A percentile compares a stretch with the other conserved stretches of the same genome.
These are phyloP conservation scores for Plectosphaerella cucumerina DNA, from an alignment of 2,329 filamentous ascomycete genomes.

Conservation along the genomic window DNA sequence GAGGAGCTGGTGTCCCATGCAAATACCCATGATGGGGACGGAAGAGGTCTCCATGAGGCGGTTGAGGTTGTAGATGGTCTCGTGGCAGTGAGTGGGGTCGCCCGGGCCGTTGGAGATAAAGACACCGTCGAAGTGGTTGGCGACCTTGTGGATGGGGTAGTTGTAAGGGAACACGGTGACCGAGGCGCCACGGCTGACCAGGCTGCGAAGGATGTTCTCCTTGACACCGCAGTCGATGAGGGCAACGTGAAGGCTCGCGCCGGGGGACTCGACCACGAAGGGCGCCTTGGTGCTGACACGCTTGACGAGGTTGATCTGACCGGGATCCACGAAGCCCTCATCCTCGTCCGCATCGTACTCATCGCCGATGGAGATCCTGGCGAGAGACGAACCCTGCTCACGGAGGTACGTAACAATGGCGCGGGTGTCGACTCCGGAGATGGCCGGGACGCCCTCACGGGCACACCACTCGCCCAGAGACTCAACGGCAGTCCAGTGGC, in stretches of 20 bases:
- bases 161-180: constrained; percentile 95
- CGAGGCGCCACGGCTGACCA: constrained; percentile 86
- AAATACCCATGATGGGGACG: constrained; percentile 95
- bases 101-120: constrained; percentile 99
- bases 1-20: constrained; percentile 92
- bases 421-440: constrained; percentile 94
- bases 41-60: constrained; percentile 89
- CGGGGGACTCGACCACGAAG: constrained; percentile 84
- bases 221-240: constrained; percentile 98
- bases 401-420: constrained; percentile 93
- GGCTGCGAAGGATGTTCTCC: constrained; percentile 96
- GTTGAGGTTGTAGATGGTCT: constrained; percentile 87
- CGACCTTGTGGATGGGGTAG: constrained; percentile 97
- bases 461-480: constrained; percentile 92
- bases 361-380: constrained; percentile 90
- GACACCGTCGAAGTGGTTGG: constrained; percentile 95
- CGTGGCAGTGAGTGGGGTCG: constrained; percentile 94
- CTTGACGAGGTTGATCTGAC: constrained; percentile 93
- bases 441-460: constrained; percentile 90
- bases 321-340: constrained; percentile 90
- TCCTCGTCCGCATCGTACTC: constrained; percentile 99
- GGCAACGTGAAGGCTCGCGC: constrained; percentile 84
- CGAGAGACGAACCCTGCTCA: constrained; percentile 94
- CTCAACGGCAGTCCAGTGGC: constrained; percentile 98
- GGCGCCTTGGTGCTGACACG: constrained; percentile 97